Evolutionary conservation across 169 alveolate genomes (phyloP).

Genomic region (Plasmodium vinckei): DNA sequence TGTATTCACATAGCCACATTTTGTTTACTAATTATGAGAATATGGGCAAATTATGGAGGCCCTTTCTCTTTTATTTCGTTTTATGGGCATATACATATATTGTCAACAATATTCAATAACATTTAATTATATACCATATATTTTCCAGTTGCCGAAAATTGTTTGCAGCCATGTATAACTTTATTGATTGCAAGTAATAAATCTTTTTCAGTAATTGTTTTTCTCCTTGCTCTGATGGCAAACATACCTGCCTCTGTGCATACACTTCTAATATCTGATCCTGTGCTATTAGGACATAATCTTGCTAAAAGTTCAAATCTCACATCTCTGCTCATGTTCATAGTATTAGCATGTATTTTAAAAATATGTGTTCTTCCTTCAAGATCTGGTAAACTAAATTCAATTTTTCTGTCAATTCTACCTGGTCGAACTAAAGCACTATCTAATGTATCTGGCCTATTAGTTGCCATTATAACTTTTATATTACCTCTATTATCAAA

Average conservation of each 20-base stretch:
- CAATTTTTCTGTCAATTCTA: conserved; percentile 98
- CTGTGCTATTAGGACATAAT: conserved; percentile 98
- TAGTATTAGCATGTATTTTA: conserved; percentile 97
- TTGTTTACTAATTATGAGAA: no score
- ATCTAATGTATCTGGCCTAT: conserved; percentile 98
- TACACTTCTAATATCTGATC: conserved; percentile 98
- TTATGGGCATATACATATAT: no score
- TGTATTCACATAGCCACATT: no score
- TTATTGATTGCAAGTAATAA: conserved; percentile 97
- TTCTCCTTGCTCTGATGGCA: conserved; percentile 99
- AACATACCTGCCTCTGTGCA: conserved; percentile 99
- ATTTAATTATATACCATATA: conserved; percentile 97
- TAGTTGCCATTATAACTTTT: conserved; percentile 99
- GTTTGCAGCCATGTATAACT: conserved; percentile 97
- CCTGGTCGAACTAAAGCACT: conserved; percentile 99
- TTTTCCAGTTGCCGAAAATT: conserved; percentile 98
- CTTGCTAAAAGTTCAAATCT: conserved; percentile 98
- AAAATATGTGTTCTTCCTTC: conserved; percentile 98
- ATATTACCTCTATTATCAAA: conserved; percentile 98
- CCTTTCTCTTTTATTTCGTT: no score
- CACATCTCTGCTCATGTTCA: conserved; percentile 96
- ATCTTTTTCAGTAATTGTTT: conserved; percentile 97
- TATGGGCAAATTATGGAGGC: no score
- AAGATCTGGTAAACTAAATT: conserved; percentile 98
- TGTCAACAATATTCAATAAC: no score